phyloP scores from a whole-genome alignment of 2,329 filamentous ascomycete genomes.

The Cytospora leucostoma region DNA sequence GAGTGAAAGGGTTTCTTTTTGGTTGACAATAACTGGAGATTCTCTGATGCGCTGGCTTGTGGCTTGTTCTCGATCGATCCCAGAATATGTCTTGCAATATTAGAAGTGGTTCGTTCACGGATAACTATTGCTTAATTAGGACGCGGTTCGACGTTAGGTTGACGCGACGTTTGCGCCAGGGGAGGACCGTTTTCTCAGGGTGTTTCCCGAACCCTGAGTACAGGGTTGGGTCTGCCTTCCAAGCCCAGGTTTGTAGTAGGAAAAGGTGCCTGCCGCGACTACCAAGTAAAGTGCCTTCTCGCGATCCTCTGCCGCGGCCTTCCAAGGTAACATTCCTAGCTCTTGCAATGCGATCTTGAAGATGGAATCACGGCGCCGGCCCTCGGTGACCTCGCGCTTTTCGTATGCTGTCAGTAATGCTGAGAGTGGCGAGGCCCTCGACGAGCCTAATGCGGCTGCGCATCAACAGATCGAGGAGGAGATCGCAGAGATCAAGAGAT shows the following conservation, averaged over 20 bases:
- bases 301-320: not conserved
- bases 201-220: not conserved
- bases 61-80: not conserved
- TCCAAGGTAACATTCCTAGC: not conserved
- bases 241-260: conserved; percentile 9
- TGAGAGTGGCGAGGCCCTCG: conserved; percentile 62
- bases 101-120: not conserved
- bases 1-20: not conserved
- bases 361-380: conserved; percentile 42
- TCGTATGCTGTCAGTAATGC: conserved; percentile 63
- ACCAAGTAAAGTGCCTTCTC: conserved; percentile 28
- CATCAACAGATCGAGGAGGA: conserved; percentile 84
- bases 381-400: conserved; percentile 65
- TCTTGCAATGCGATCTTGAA: conserved; percentile 20
- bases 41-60: not conserved
- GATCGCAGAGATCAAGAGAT: conserved; percentile 96
- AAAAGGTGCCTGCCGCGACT: conserved; percentile 33
- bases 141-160: conserved; percentile 24
- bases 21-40: not conserved
- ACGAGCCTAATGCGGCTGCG: conserved; percentile 50
- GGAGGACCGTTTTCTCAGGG: not conserved
- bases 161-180: conserved; percentile 15
- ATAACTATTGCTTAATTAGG: conserved; percentile 25
- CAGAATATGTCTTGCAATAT: not conserved
- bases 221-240: conserved; percentile 10